Evolutionary conservation across 441 rosid genomes (phyloP).

Genomic region (Pelargonium myrrhifolium): DNA sequence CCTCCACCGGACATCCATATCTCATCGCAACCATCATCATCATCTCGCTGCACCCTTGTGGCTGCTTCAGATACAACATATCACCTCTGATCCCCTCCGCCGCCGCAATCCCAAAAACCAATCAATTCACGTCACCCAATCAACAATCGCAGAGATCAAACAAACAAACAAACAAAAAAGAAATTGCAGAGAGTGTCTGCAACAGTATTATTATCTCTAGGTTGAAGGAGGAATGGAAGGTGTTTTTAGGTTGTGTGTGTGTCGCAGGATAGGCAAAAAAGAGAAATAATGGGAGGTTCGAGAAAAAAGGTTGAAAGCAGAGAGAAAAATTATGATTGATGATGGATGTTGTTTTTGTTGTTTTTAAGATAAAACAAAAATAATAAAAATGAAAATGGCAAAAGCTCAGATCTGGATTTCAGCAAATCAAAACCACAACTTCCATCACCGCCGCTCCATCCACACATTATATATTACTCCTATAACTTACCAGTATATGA

Average conservation of each 20-base stretch:
- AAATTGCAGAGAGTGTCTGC: background rate
- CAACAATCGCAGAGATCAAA: background rate
- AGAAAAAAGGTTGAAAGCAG: background rate
- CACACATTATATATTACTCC: too few relatives aligned
- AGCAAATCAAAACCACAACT: conserved; percentile 5
- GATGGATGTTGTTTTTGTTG: background rate
- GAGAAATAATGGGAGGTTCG: background rate
- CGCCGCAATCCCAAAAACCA: background rate
- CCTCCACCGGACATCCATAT: background rate
- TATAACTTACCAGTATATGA: too few relatives aligned
- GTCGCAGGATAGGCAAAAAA: background rate
- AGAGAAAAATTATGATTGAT: background rate
- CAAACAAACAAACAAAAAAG: background rate
- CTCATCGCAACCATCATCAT: background rate
- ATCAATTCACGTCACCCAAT: background rate
- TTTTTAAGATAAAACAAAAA: background rate
- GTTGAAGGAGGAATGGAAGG: background rate
- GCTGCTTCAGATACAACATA: background rate
- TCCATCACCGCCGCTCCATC: too few relatives aligned
- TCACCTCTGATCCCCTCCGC: background rate
- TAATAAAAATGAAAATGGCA: background rate
- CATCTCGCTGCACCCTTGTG: background rate
- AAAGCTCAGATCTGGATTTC: background rate
- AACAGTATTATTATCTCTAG: too few relatives aligned
- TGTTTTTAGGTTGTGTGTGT: background rate